Conservation (phyloP, 257 asterid genomes). For the Vinca minor region DNA sequence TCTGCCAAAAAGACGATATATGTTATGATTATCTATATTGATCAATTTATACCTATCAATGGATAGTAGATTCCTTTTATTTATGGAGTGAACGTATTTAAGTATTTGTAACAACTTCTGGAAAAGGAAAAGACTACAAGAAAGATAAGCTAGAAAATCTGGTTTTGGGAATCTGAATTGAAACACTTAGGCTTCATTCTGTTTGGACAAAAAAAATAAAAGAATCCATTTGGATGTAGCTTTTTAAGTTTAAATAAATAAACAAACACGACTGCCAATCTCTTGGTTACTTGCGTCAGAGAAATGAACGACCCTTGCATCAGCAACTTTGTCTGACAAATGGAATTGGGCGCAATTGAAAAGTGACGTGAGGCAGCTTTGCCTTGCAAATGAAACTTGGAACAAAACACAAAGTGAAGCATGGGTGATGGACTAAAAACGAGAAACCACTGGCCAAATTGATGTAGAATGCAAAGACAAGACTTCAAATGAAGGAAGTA, state of each 20-base stretch:
- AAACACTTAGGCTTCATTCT: too few relatives aligned
- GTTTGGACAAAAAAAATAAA: too few relatives aligned
- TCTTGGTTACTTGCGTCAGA: too few relatives aligned
- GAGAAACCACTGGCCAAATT: too few relatives aligned
- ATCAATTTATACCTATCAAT: background rate
- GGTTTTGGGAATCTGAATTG: background rate
- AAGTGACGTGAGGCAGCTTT: background rate
- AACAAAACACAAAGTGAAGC: too few relatives aligned
- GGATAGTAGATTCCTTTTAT: background rate
- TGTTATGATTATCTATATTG: background rate
- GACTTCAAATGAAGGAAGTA: background rate
- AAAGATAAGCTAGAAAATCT: background rate
- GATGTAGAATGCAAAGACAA: background rate
- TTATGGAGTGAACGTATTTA: background rate
- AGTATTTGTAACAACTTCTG: background rate
- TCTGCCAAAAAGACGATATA: slow-evolving; percentile 3
- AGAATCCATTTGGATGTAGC: too few relatives aligned
- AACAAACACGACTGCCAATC: too few relatives aligned
- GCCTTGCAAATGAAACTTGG: background rate
- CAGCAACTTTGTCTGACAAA: too few relatives aligned
- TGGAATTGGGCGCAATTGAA: too few relatives aligned
- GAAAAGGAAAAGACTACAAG: background rate
- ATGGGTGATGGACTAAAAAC: too few relatives aligned
- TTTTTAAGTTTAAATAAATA: too few relatives aligned
- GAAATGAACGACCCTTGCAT: too few relatives aligned